Evolutionary conservation across 2,329 filamentous ascomycete genomes (phyloP), one percentile per base, ranked within the genome.

Genomic region (Cryphonectria naterciae): DNA sequence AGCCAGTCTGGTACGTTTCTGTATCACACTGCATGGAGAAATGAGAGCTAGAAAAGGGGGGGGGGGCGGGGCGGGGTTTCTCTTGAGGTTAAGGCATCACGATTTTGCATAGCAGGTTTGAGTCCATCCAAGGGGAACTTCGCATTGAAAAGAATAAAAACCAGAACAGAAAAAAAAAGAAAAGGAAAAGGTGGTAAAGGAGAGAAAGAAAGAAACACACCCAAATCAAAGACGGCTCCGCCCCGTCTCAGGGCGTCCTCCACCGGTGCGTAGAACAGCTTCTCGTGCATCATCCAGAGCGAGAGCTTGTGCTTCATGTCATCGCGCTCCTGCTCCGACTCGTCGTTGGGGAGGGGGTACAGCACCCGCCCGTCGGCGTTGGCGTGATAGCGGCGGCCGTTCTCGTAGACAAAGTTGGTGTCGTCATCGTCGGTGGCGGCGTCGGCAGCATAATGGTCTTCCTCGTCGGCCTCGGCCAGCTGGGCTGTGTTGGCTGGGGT

Each of bases 221-320:
- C 85, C 28, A 87, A 74, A 72, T 87, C 85, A 32, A 86, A 79
- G 3, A 86, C 82, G 64, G 82, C 78, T 0, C 77, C 84, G 0
- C 84, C 84, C 2, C 73, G 71, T 60, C 78, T 76, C 41, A 87
- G 72, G 8, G 75, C 56, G 1, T 79, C 74, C 13, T 82, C 79
- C 19, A 86, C 76, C 0, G 85, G 85, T 1, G 85, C 80, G 71
- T 82, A 81, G 71, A 85, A 86, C 43, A 80, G 79, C 60, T 77
- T 78, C 4, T 80, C 82, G 10, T 77, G 74, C 71, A 79, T 78
- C 41, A 82, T 75, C 74, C 80, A 76, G 74, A 79, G 73, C 25
- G 77, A 77, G 76, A 82, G 77, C 56, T 77, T 77, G 73, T 82
- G 81, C 76, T 82, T 81, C 76, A 82, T 78, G 67, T 82, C 81